phyloP scores from a whole-genome alignment of 371 early-diverging fungal genomes.

The Basidiobolus meristosporus region DNA sequence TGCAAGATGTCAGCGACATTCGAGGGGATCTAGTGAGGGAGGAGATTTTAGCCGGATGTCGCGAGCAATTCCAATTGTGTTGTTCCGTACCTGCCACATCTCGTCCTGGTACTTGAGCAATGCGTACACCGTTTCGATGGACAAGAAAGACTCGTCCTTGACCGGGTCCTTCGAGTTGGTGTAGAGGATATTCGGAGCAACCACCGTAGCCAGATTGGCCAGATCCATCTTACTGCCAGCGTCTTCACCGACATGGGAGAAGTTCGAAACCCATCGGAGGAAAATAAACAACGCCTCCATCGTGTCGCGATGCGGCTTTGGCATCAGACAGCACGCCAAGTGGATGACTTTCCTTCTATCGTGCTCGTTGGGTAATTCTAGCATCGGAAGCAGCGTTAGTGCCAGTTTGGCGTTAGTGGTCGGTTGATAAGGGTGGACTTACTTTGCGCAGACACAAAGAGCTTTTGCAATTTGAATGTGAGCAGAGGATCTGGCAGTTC shows the following conservation, averaged over 20 bases:
- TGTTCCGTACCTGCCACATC: conserved; percentile 35
- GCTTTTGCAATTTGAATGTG: conserved; percentile 60
- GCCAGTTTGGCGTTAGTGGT: neutral
- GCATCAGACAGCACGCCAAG: conserved; percentile 61
- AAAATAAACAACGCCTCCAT: conserved; percentile 71
- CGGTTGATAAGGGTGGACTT: conserved; percentile 5
- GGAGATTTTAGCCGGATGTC: neutral
- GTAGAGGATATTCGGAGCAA: conserved; percentile 84
- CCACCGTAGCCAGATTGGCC: conserved; percentile 75
- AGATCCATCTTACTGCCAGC: conserved; percentile 77
- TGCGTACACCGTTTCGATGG: conserved; percentile 52
- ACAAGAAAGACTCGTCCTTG: conserved; percentile 51
- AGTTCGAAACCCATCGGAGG: conserved; percentile 57
- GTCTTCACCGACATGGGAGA: conserved; percentile 38
- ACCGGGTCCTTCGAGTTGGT: conserved; percentile 62
- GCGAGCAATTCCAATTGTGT: neutral
- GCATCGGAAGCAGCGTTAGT: neutral
- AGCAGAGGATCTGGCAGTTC: conserved; percentile 89
- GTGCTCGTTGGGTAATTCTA: conserved; percentile 23
- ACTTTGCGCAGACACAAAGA: conserved; percentile 67
- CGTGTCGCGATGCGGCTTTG: conserved; percentile 78
- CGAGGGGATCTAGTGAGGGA: conserved; percentile 27
- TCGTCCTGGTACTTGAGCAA: conserved; percentile 52
- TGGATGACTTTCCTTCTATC: conserved; percentile 41
- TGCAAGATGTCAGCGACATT: conserved; percentile 37